Conservation (phyloP, 148 eudicot genomes). For the Talinum fruticosum region DNA sequence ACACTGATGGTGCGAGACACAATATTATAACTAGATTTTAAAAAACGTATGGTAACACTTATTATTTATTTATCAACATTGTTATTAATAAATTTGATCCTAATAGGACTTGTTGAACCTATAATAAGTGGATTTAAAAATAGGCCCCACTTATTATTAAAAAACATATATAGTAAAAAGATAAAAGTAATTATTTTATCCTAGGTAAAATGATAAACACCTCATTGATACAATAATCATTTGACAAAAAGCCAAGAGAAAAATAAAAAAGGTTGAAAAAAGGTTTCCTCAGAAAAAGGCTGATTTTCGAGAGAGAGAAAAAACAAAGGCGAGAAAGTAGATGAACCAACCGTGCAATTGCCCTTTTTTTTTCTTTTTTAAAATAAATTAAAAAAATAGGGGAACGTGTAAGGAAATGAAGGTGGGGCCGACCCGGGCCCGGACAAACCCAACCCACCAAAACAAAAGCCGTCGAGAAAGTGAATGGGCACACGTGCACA, state of each 20-base stretch:
- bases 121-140: no score
- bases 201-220: neutral
- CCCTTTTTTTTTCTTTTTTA: neutral
- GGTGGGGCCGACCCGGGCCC: constrained; percentile 18
- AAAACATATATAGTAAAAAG: neutral
- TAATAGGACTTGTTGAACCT: no score
- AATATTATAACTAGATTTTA: no score
- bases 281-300: neutral
- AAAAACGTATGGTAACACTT: no score
- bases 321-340: constrained; percentile 6
- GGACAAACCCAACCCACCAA: neutral
- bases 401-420: neutral
- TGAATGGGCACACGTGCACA: constrained; percentile 32
- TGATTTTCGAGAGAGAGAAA: constrained; percentile 2
- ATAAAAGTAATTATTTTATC: neutral
- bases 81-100: no score
- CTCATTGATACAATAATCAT: neutral
- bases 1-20: no score
- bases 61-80: no score
- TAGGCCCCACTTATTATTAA: neutral
- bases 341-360: constrained; percentile 35
- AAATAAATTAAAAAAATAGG: neutral
- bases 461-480: constrained; percentile 23
- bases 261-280: constrained; percentile 4
- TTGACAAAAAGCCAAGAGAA: neutral